Conservation (phyloP, 2,329 filamentous ascomycete genomes). For the Talaromyces atroroseus region DNA sequence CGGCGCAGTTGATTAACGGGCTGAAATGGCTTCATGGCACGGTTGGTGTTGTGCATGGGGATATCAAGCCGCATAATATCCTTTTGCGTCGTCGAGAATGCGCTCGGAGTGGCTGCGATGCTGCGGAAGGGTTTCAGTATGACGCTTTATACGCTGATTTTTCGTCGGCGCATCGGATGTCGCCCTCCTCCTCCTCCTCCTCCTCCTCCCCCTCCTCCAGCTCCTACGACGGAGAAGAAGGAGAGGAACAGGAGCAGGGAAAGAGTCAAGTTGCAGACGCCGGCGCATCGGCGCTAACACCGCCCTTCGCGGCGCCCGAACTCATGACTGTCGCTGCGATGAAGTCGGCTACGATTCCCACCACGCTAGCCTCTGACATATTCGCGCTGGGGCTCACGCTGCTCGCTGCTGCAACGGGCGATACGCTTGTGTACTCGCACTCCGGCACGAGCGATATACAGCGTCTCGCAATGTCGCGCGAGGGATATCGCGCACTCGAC, state of each 20-base stretch:
- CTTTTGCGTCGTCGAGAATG: slow-evolving; percentile 22
- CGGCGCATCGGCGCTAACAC: slow-evolving; percentile 32
- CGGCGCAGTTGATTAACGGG: slow-evolving; percentile 35
- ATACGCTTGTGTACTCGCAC: slow-evolving; percentile 35
- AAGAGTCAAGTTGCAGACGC: slow-evolving; percentile 11
- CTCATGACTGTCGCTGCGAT: slow-evolving; percentile 34
- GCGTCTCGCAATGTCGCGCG: slow-evolving; percentile 39
- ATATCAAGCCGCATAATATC: slow-evolving; percentile 31
- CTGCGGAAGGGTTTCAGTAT: slow-evolving; percentile 26
- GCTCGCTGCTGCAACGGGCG: slow-evolving; percentile 41
- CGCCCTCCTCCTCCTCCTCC: slow-evolving; percentile 11
- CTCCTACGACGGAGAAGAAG: no score
- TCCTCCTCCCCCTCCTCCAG: no score
- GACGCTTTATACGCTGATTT: slow-evolving; percentile 43
- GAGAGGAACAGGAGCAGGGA: slow-evolving; percentile 13
- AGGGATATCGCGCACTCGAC: slow-evolving; percentile 40
- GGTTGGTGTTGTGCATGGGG: slow-evolving; percentile 39
- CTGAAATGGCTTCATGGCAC: slow-evolving; percentile 41
- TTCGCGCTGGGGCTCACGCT: slow-evolving; percentile 44
- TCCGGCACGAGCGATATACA: slow-evolving; percentile 35
- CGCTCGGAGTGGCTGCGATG: background rate
- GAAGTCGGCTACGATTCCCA: slow-evolving; percentile 27
- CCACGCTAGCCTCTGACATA: slow-evolving; percentile 39
- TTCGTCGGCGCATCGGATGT: slow-evolving; percentile 33
- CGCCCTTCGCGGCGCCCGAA: slow-evolving; percentile 43